Evolutionary conservation across 2,329 filamentous ascomycete genomes (phyloP).

Genomic region (Rutstroemia sp.): DNA sequence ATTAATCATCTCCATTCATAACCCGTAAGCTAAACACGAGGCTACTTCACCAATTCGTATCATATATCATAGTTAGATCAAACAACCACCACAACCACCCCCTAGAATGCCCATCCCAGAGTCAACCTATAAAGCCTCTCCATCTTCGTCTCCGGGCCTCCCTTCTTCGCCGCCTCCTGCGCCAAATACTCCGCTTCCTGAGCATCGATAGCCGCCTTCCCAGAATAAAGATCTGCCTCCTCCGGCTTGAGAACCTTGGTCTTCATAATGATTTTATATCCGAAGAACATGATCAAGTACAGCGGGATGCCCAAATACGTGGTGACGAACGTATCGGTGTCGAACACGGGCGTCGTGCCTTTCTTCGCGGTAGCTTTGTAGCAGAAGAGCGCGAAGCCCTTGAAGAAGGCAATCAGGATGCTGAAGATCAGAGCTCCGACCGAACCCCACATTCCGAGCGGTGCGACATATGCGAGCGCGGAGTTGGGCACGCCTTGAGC

Average conservation of each 20-base stretch:
- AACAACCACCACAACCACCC: not conserved
- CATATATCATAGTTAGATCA: no score
- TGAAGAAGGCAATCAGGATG: constrained; percentile 68
- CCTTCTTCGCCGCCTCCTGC: constrained; percentile 14
- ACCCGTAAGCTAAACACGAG: not conserved
- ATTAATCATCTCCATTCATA: not conserved
- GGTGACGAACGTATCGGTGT: constrained; percentile 59
- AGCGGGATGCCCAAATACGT: constrained; percentile 57
- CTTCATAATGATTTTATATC: constrained; percentile 42
- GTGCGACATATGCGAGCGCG: constrained; percentile 59
- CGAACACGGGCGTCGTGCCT: constrained; percentile 47
- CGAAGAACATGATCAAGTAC: constrained; percentile 51
- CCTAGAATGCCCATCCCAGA: constrained; percentile 11
- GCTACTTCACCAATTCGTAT: not conserved
- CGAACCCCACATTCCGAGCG: constrained; percentile 65
- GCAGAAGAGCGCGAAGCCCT: constrained; percentile 70
- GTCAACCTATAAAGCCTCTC: constrained; percentile 13
- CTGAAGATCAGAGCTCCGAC: constrained; percentile 63
- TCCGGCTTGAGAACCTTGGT: constrained; percentile 38
- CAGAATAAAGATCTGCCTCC: constrained; percentile 48
- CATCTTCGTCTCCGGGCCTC: constrained; percentile 9
- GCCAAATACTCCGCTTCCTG: constrained; percentile 41
- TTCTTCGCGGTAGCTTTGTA: constrained; percentile 8
- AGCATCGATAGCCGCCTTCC: constrained; percentile 52
- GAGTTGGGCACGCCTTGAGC: constrained; percentile 51